Base-by-base conservation (phyloP, 805 yeast genomes). In the Yarrowia sp. region DNA sequence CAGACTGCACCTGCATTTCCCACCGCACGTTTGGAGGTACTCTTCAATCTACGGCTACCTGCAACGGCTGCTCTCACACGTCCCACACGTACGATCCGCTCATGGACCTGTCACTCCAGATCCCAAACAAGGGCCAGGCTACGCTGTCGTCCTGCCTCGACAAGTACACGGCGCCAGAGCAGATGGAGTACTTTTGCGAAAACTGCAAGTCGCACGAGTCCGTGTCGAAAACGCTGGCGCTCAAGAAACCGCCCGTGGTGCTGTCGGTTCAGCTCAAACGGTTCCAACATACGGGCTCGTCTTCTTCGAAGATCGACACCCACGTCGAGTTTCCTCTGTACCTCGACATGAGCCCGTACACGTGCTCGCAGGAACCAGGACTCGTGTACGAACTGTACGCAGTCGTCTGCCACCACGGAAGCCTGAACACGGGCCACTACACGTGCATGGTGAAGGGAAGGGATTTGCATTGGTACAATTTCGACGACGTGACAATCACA, bases 391-490 rank as follows among this genome's bases (percentile, higher is more conserved):
- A 93, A 73, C 78, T 94, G 41, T 90, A 85, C 73, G 97, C 93
- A 1, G 83, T 92, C 31, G 87, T 94, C 9, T 84, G 90, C 68
- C 99, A 94, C 72, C 85, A 84, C 32, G 99, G 99, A 1, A 85
- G 93, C 18, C 94, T 93, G 6, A 90, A 90, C 71, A 94, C 97
- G 1, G 99, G 99, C 10, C 99, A 94, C 73, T 94, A 94, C 72
- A 81, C 92, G 13, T 86, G 94, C 16, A 80, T 86, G 68, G 81
- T 89, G 64, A 93, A 92, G 70, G 82, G 79, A 61, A 77, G 82
- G n/a, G 81, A 82, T 41, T 88, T 90, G 51, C 79, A 81, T 68
- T 94, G 99, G 99, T 87, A 87, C 71, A 85, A 84, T 71, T 92
- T 91, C 71, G 97, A 94, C 70, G 99, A 94, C 75, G 84, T 94